Base-by-base conservation (phyloP, 768 basidiomycete species). In the Auricularia auricula-judae region DNA sequence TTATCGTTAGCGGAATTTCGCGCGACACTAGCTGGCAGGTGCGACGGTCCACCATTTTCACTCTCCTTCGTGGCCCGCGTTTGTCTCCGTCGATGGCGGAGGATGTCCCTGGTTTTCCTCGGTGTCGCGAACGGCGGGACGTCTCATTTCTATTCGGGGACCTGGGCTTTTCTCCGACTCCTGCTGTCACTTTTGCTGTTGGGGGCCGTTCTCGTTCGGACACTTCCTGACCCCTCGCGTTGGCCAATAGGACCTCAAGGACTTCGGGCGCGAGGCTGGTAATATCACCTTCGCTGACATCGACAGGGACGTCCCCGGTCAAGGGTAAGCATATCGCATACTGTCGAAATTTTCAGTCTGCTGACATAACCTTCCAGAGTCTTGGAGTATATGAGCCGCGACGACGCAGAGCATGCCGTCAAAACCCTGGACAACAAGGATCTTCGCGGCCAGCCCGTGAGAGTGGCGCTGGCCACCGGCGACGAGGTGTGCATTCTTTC, bases 11-110 rank as follows among this genome's bases (percentile, higher is more conserved):
- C 44, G 93, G 93, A 64, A 84, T 98, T 68, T 91, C 93, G 69
- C 87, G 89, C 73, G 91, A 95, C 73, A 96, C 93, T 58, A 97
- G 94, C 76, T 98, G 95, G 95, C 95, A 98, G 93, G 95, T 98
- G 86, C 79, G 89, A 76, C 72, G 68, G 66, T 74, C 71, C 74
- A 72, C 73, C 70, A 62, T 63, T 47, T 62, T 65, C 47, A 62
- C 35, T 65, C 67, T 69, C 66, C 66, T 68, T 62, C 65, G 60
- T 42, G 63, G 35, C 23, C 61, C 67, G 72, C 72, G 64, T 69
- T 68, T 29, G 12, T 33, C 58, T 10, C 53, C n/a, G 60, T 64
- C 16, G 59, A 29, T 23, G 61, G 21, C 36, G 59, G 64, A 3
- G 42, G 39, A 42, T 14, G 39, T 29, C 61, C 64, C 14, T 47